phyloP scores from a whole-genome alignment of 2,329 filamentous ascomycete species.

The Phaeosphaeriaceae sp. region DNA sequence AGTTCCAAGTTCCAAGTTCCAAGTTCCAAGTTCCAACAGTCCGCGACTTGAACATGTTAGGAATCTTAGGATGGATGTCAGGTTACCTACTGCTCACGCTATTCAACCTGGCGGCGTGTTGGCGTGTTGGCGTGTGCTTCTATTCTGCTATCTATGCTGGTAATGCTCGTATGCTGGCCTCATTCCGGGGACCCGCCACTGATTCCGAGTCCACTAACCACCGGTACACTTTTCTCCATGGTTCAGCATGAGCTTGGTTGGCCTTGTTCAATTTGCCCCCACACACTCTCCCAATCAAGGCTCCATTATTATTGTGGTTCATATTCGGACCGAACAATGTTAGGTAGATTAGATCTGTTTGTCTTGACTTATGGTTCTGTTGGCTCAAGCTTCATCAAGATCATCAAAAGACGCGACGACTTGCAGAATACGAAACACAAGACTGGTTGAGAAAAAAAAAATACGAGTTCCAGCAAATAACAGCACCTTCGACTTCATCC shows the following conservation, averaged over 20 bases:
- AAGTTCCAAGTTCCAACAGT: too few species aligned
- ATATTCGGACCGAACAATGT: constrained; percentile 18
- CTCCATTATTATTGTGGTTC: constrained; percentile 2
- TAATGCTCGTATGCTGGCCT: too few species aligned
- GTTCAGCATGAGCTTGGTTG: too few species aligned
- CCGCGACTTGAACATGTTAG: constrained; percentile 23
- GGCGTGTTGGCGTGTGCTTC: too few species aligned
- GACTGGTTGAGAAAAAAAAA: constrained; percentile 19
- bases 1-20: too few species aligned
- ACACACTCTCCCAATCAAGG: constrained; percentile 12
- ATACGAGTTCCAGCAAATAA: neutral
- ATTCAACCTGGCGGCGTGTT: too few species aligned
- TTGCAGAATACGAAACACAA: constrained; percentile 31
- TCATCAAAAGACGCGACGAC: constrained; percentile 32
- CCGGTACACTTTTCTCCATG: too few species aligned
- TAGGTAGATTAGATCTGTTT: constrained; percentile 10
- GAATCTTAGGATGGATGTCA: too few species aligned
- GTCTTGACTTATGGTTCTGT: constrained; percentile 24
- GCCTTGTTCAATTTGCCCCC: constrained; percentile 14
- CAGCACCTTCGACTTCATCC: neutral
- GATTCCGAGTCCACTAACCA: too few species aligned
- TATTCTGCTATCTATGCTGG: too few species aligned
- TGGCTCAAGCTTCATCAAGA: constrained; percentile 16
- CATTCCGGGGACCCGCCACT: too few species aligned
- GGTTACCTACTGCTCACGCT: too few species aligned